Conservation (phyloP, 495 filamentous ascomycete genomes). For the Glarea lozoyensis region DNA sequence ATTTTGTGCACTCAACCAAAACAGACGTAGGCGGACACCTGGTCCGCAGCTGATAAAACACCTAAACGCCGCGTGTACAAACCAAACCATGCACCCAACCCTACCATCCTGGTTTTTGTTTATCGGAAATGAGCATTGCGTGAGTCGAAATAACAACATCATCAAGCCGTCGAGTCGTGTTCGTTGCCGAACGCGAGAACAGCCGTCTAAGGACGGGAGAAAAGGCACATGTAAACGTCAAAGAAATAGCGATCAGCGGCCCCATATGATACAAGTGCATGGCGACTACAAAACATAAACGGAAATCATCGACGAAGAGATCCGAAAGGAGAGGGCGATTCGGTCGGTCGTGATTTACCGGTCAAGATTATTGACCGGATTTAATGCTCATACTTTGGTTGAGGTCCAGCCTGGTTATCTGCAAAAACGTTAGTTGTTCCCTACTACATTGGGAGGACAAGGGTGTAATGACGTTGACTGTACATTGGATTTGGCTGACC, state of each 20-base stretch:
- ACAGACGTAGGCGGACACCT: no score
- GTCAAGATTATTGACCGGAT: slow-evolving; percentile 4
- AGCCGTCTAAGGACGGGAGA: slow-evolving; percentile 17
- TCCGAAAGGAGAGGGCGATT: background rate
- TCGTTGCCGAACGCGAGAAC: slow-evolving; percentile 17
- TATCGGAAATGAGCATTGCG: no score
- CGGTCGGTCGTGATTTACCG: slow-evolving; percentile 4
- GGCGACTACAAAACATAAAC: slow-evolving; percentile 7
- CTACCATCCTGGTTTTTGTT: no score
- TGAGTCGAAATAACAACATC: no score
- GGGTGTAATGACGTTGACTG: slow-evolving; percentile 56
- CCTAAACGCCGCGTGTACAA: no score
- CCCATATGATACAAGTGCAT: slow-evolving; percentile 24
- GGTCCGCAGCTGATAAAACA: no score
- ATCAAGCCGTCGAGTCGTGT: slow-evolving; percentile 25
- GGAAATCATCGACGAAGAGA: slow-evolving; percentile 2
- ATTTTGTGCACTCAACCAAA: no score
- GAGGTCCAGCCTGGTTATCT: slow-evolving; percentile 20
- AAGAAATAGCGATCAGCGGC: slow-evolving; percentile 22
- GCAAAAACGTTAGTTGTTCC: slow-evolving; percentile 15
- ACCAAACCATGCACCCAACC: no score
- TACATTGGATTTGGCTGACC: slow-evolving; percentile 66
- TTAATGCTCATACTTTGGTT: slow-evolving; percentile 24
- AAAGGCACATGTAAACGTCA: slow-evolving; percentile 18
- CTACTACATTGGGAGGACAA: slow-evolving; percentile 10